phyloP scores from a whole-genome alignment of 2,329 filamentous ascomycete species.

The Chaetothyriales sp. region DNA sequence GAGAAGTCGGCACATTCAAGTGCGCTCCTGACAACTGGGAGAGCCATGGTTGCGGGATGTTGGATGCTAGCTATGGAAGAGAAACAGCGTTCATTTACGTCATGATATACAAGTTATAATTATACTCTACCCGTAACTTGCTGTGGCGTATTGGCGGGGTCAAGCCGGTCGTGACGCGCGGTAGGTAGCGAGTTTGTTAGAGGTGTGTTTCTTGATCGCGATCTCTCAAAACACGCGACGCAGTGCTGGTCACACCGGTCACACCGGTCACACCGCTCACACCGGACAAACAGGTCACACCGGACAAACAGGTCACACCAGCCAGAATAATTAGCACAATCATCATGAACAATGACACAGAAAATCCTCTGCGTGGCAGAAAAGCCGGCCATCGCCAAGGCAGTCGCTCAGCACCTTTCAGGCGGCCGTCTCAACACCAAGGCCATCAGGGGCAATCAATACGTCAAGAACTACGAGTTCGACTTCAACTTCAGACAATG shows the following conservation, averaged over 20 bases:
- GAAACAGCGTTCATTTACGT: background rate
- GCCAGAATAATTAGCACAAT: background rate
- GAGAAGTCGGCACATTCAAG: constrained; percentile 64
- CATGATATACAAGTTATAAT: too few species aligned
- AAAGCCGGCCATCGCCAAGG: constrained; percentile 91
- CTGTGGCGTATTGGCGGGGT: too few species aligned
- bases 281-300: too few species aligned
- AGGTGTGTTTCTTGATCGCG: too few species aligned
- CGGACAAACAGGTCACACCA: too few species aligned
- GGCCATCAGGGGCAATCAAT: constrained; percentile 53
- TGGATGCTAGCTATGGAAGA: background rate
- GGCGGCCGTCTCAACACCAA: constrained; percentile 56
- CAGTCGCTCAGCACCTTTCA: constrained; percentile 77
- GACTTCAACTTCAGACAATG: constrained; percentile 72
- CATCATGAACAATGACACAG: constrained; percentile 18
- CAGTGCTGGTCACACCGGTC: too few species aligned
- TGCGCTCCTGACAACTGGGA: constrained; percentile 58
- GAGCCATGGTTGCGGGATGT: constrained; percentile 43
- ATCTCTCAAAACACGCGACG: too few species aligned
- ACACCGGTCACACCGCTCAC: too few species aligned
- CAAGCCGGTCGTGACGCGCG: too few species aligned
- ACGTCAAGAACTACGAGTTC: constrained; percentile 90
- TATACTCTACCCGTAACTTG: too few species aligned
- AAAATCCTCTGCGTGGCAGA: constrained; percentile 65
- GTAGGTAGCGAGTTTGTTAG: too few species aligned